Conservation (phyloP, 352 stramenopile species). For the Phytophthora colocasiae region DNA sequence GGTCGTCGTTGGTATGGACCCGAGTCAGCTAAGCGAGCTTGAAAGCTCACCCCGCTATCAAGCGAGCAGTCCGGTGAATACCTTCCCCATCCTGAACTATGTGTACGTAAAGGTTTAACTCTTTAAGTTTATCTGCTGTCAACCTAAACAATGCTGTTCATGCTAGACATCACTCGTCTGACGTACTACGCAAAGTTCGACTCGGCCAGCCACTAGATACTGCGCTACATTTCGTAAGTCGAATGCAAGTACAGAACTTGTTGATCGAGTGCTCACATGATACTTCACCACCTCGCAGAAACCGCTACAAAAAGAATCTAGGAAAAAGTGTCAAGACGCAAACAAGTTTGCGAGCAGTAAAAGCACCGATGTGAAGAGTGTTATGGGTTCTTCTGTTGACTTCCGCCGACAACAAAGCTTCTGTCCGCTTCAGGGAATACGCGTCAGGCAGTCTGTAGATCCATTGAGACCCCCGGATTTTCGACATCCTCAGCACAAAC, state of each 20-base stretch:
- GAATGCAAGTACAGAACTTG: background rate
- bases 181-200: constrained; percentile 63
- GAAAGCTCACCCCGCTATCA: constrained; percentile 42
- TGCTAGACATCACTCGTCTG: constrained; percentile 57
- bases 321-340: background rate
- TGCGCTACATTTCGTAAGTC: constrained; percentile 40
- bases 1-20: constrained; percentile 18
- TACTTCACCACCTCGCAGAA: constrained; percentile 7
- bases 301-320: background rate
- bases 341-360: background rate
- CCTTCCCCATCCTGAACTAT: constrained; percentile 70
- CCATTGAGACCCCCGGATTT: background rate
- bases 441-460: background rate
- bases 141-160: background rate
- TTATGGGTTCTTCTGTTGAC: background rate
- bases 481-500: background rate
- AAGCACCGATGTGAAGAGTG: background rate
- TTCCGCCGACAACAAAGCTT: constrained; percentile 18
- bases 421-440: constrained; percentile 7
- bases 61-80: constrained; percentile 28
- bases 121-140: too few relatives aligned
- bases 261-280: constrained; percentile 3
- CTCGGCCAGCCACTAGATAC: constrained; percentile 60
- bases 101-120: constrained; percentile 48
- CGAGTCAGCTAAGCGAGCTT: background rate